These are phyloP conservation scores for Pyricularia pennisetigena DNA, from an alignment of 2,329 filamentous ascomycete species.

Conservation along the genomic window DNA sequence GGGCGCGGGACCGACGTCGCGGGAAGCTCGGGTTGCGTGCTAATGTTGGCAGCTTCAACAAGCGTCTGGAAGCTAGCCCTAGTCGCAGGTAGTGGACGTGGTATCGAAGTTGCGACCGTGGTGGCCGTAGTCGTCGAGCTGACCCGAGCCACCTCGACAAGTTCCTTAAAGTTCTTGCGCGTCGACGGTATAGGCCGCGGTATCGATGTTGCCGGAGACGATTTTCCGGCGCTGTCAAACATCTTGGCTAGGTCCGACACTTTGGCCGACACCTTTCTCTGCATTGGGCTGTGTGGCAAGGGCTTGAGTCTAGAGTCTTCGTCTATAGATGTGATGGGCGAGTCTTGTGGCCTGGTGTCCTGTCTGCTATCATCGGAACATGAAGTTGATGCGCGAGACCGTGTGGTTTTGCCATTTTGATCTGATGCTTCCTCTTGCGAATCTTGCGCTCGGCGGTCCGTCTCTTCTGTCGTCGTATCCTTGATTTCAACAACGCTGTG, in stretches of 20 bases:
- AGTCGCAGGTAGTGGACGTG: not conserved
- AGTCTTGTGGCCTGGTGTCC: slow-evolving; percentile 24
- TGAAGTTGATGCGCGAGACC: slow-evolving; percentile 12
- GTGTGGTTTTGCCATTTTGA: not conserved
- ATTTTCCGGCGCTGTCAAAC: slow-evolving; percentile 29
- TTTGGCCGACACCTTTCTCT: slow-evolving; percentile 27
- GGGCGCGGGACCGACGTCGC: not conserved
- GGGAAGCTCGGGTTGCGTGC: not conserved
- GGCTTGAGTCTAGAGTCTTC: slow-evolving; percentile 23
- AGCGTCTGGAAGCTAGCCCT: not conserved
- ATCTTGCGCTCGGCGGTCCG: not conserved
- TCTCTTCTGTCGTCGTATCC: not conserved
- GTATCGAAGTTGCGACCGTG: not conserved
- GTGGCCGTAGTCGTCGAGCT: not conserved
- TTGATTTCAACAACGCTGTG: not conserved
- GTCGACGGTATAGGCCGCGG: not conserved
- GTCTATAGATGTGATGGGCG: slow-evolving; percentile 34
- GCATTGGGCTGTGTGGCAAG: slow-evolving; percentile 18
- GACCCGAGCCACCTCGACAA: not conserved
- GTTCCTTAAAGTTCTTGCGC: not conserved
- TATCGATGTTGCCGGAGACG: not conserved
- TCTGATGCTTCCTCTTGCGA: not conserved
- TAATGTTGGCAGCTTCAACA: not conserved
- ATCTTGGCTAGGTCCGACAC: slow-evolving; percentile 40
- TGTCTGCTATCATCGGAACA: slow-evolving; percentile 19